These are phyloP conservation scores for Balansia obtecta DNA, from an alignment of 2,329 filamentous ascomycete species.

Conservation along the genomic window DNA sequence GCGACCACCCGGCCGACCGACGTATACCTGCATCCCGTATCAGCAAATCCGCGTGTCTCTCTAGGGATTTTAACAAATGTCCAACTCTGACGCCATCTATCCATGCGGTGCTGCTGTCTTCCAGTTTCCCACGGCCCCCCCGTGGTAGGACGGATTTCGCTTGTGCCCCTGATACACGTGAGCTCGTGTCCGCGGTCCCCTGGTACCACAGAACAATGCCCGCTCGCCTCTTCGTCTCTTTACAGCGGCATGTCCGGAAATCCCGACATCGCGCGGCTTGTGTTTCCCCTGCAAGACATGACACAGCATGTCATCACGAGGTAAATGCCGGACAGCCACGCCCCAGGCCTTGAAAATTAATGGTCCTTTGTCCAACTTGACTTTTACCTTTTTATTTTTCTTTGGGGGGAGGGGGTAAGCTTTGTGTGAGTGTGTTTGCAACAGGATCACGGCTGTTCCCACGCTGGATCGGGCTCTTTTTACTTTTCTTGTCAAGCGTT, in stretches of 20 bases:
- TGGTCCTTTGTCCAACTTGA: too few relatives aligned
- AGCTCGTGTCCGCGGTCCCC: not conserved
- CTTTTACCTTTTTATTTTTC: too few relatives aligned
- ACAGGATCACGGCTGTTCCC: too few relatives aligned
- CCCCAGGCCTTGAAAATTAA: not conserved
- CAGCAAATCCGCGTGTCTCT: not conserved
- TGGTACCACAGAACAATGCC: slow-evolving; percentile 1
- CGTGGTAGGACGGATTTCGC: not conserved
- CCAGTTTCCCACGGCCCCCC: not conserved
- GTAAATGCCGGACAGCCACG: not conserved
- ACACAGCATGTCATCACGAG: not conserved
- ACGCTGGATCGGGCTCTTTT: too few relatives aligned
- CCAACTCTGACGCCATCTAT: not conserved
- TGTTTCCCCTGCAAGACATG: not conserved
- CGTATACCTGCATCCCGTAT: not conserved
- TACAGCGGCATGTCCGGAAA: not conserved
- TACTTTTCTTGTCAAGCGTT: too few relatives aligned
- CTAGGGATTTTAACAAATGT: too few relatives aligned
- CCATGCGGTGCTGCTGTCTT: not conserved
- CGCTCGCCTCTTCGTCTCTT: not conserved
- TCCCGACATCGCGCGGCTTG: not conserved
- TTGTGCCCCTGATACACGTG: slow-evolving; percentile 2
- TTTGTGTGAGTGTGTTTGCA: too few relatives aligned
- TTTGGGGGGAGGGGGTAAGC: too few relatives aligned
- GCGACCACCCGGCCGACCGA: too few relatives aligned